These are phyloP conservation scores for Neonectria hederae DNA, from an alignment of 2,329 filamentous ascomycete genomes.

Conservation along the genomic window DNA sequence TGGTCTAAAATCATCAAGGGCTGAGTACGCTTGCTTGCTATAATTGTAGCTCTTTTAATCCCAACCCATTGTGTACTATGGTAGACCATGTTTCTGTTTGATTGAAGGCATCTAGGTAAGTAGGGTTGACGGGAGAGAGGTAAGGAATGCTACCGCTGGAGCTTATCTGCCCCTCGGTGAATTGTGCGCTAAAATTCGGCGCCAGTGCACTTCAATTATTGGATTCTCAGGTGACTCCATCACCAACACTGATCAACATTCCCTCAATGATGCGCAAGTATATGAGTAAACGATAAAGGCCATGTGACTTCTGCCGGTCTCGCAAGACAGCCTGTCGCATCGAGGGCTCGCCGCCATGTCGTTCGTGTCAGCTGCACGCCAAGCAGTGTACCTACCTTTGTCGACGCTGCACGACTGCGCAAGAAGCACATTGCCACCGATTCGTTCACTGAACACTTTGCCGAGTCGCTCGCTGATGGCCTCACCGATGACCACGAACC, in stretches of 20 bases:
- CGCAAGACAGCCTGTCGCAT: slow-evolving; percentile 57
- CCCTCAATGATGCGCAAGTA: slow-evolving; percentile 29
- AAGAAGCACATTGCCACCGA: slow-evolving; percentile 14
- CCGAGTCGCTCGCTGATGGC: neutral
- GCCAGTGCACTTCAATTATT: too few species aligned
- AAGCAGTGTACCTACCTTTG: slow-evolving; percentile 56
- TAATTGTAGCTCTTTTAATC: neutral
- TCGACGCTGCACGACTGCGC: slow-evolving; percentile 44
- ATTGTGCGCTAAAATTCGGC: too few species aligned
- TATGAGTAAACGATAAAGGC: slow-evolving; percentile 45
- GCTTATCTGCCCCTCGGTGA: too few species aligned
- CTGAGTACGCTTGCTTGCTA: neutral
- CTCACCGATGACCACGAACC: neutral
- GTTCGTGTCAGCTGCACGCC: slow-evolving; percentile 53
- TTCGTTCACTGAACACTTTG: neutral
- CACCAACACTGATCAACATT: too few species aligned
- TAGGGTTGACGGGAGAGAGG: too few species aligned
- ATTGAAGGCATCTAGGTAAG: neutral
- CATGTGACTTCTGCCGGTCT: slow-evolving; percentile 57
- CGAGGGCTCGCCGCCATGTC: slow-evolving; percentile 52
- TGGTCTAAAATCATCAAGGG: slow-evolving; percentile 13
- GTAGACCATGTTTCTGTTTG: neutral
- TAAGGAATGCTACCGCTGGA: too few species aligned
- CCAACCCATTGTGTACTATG: neutral
- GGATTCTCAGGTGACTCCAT: too few species aligned